Conservation (phyloP, 805 yeast species). For the Saturnispora gosingensis region DNA sequence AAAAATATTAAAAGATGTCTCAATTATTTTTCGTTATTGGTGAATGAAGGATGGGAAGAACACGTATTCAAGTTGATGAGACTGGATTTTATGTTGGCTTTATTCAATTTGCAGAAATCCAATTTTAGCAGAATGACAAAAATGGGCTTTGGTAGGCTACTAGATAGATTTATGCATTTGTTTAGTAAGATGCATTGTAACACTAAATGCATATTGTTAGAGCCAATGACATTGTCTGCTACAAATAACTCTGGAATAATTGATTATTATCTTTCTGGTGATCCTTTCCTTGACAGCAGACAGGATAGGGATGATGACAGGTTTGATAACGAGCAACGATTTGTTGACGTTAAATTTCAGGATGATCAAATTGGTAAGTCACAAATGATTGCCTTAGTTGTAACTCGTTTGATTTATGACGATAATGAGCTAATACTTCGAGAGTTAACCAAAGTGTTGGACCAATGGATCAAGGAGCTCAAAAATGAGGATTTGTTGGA, state of each 20-base stretch:
- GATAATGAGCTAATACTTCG: constrained; percentile 37
- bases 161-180: constrained; percentile 55
- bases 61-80: constrained; percentile 48
- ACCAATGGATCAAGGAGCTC: constrained; percentile 13
- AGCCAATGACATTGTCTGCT: constrained; percentile 50
- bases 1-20: constrained; percentile 54
- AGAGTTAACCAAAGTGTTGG: constrained; percentile 29
- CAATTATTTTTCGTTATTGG: constrained; percentile 60
- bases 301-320: constrained; percentile 23
- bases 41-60: constrained; percentile 41
- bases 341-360: constrained; percentile 14
- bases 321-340: constrained; percentile 13
- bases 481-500: neutral
- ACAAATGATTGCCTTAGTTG: constrained; percentile 20
- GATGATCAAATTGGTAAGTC: constrained; percentile 7
- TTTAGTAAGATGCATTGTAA: constrained; percentile 38
- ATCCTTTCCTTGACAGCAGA: constrained; percentile 29
- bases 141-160: constrained; percentile 54
- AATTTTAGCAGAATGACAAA: constrained; percentile 41
- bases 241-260: constrained; percentile 38
- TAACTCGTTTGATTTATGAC: constrained; percentile 27
- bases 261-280: constrained; percentile 55
- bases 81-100: constrained; percentile 58
- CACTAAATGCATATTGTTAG: constrained; percentile 50
- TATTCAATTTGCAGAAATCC: constrained; percentile 45